A percentile compares a stretch with the other conserved stretches of the same genome.
Conservation (phyloP, 2,329 filamentous ascomycete genomes). For the Nothopassalora personata region DNA sequence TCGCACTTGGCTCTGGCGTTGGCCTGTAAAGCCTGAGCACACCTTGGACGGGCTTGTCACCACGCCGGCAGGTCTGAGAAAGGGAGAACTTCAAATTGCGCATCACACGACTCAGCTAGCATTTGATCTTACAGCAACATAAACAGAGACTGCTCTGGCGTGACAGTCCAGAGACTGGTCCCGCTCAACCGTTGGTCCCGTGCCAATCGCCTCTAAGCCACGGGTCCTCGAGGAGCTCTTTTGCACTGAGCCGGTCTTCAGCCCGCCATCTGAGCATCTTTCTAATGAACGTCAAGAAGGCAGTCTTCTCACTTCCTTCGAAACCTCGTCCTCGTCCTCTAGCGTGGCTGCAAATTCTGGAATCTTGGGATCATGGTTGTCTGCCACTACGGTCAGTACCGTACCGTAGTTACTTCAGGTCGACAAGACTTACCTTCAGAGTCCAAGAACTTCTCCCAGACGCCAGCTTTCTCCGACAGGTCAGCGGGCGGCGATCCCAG, state of each 20-base stretch:
- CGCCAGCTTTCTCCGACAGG: not conserved
- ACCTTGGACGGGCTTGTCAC: too few relatives aligned
- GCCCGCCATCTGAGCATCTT: constrained; percentile 38
- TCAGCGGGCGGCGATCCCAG: constrained; percentile 17
- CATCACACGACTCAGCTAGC: too few relatives aligned
- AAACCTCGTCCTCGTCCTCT: constrained; percentile 4
- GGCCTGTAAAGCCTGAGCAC: too few relatives aligned
- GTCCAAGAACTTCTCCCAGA: constrained; percentile 7
- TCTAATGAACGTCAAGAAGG: constrained; percentile 34
- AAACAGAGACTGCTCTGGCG: too few relatives aligned
- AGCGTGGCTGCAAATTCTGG: constrained; percentile 1
- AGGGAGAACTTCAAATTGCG: too few relatives aligned
- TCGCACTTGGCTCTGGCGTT: too few relatives aligned
- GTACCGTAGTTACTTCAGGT: too few relatives aligned
- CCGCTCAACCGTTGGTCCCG: not conserved
- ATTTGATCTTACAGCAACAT: too few relatives aligned
- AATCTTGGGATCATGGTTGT: constrained; percentile 1
- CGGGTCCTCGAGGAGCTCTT: constrained; percentile 36
- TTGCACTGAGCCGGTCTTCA: constrained; percentile 35
- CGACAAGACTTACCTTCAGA: not conserved
- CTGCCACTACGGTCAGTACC: too few relatives aligned
- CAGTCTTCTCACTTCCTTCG: constrained; percentile 29
- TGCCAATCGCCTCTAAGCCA: constrained; percentile 25
- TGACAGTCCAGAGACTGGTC: too few relatives aligned
- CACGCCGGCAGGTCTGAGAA: too few relatives aligned